Base-by-base conservation (phyloP, 2,329 filamentous ascomycete species). In the Hirsutella minnesotensis region DNA sequence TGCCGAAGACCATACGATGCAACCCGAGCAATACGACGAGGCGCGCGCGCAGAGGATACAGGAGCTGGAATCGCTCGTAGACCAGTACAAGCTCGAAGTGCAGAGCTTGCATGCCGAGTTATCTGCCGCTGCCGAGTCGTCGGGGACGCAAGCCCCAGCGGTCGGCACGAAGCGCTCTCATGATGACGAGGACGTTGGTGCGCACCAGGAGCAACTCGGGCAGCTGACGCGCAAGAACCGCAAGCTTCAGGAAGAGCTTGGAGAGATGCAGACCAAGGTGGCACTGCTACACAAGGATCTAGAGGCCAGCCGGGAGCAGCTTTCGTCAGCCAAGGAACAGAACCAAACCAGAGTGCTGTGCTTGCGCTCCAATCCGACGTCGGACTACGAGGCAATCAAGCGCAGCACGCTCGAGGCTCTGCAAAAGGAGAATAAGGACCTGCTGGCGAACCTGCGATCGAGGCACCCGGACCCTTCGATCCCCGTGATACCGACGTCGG, bases 301-400 rank as follows among this genome's bases (percentile, higher is more conserved):
- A 38, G 73, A 80, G 34, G 82, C 88, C 10, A 71, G 75, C 44
- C 72, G 78, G 45, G 77, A 83, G 27, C 88, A 95, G 56, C 77
- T 96, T 20, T 73, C 75, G 38, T 69, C 71, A 2, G 75, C 75
- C 5, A 72, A 75, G 47, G 72, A 81, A 40, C 77, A 81, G 16
- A 83, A 79, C 24, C 80, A 84, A 49, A 94, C 83, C 3, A 85
- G 92, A 30, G 73, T 96, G 39, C 75, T 98, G 21, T 83, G 92
- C 43, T 70, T 96, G 13, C 83, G 87, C 45, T 81, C 83, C n/a
- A 98, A 98, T 60, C 92, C 92, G 0, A 96, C 92, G 0, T 79
- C 88, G 0, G 79, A 92, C 54, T 78, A 78, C 46, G 87, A 95
- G 64, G 82, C 83, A 3, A 77, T 95, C 60, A 95, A 96, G 65